Base-by-base conservation (phyloP, 345 rosid genomes). In the Stellera chamaejasme region DNA sequence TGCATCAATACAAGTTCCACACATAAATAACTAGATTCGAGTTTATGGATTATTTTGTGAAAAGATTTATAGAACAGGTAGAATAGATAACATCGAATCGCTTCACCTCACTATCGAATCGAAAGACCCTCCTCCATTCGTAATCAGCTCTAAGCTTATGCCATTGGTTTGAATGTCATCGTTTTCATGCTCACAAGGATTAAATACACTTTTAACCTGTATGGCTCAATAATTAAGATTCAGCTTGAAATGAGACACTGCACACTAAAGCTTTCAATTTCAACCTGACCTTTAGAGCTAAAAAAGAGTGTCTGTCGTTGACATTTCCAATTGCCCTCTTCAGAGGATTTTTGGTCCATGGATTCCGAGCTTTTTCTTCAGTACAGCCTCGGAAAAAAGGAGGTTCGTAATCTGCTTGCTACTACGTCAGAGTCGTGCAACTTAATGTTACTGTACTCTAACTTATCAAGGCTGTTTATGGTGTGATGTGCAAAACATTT, bases 151-250 rank as follows among this genome's bases (percentile, higher is more conserved):
- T 51, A 82, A 66, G 78, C 79, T 80, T 71, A 73, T 83, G 50
- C 55, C 90, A 63, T 81, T 81, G 27, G 83, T 92, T 63, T 84
- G 78, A 74, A 79, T 77, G 59, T 79, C 89, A 69, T 72, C 78
- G 64, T 81, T 82, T 62, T 87, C 97, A 75, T 89, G 88, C 75
- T 82, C 92, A 65, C 97, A 93, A 44, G 97, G 99, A 73, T 93
- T 97, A 60, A 93, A 97, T 64, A 89, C 96, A 58, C 96, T 93
- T 77, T 93, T 87, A 48, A 90, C 97, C 97, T 93, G 77, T 43
- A 58, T 28, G 72, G 52, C 28, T 69, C 47, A 43, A 27, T 27
- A 26, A 44, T 23, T 13, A 62, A 59, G 50, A 43, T 10, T 39
- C 26, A 32, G 46, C 43, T 27, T 26, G 13, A 46, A 46, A 15